Percentiles rank a stretch among this genome's conserved stretches.
Conservation (phyloP, 129 eudicot species). For the Deinandra increscens region DNA sequence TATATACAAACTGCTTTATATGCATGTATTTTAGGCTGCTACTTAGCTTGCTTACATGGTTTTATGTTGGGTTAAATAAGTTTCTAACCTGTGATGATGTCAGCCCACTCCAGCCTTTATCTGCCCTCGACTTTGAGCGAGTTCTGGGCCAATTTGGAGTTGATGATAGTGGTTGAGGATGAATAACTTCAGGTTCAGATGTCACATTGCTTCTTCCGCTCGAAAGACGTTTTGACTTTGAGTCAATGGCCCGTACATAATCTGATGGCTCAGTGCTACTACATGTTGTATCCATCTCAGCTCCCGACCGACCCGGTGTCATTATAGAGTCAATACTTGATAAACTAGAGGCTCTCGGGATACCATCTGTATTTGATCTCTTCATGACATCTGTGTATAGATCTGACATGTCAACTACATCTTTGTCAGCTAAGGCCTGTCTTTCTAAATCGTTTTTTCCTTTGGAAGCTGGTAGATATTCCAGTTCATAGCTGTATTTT, state of each 20-base stretch:
- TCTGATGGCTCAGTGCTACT: conserved; percentile 97
- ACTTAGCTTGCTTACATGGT: background rate
- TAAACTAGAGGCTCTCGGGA: conserved; percentile 92
- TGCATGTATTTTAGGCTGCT: background rate
- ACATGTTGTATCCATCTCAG: conserved; percentile 71
- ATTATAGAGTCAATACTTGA: conserved; percentile 96
- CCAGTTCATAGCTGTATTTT: conserved; percentile 79
- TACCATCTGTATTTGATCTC: conserved; percentile 69
- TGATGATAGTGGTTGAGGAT: conserved; percentile 73
- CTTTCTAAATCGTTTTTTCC: conserved; percentile 51
- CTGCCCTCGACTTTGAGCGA: conserved; percentile 78
- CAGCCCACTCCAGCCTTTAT: conserved; percentile 80
- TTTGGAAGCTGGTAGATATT: conserved; percentile 73
- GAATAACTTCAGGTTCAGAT: conserved; percentile 88
- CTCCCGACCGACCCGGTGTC: conserved; percentile 78
- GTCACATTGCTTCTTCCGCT: conserved; percentile 63
- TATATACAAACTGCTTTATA: background rate
- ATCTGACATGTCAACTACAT: conserved; percentile 80
- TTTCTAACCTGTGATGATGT: conserved; percentile 40
- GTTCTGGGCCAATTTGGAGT: conserved; percentile 98
- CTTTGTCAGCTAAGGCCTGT: conserved; percentile 40
- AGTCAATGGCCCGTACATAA: conserved; percentile 82
- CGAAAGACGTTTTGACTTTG: conserved; percentile 78
- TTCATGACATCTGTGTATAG: conserved; percentile 87
- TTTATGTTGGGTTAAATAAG: background rate